Evolutionary conservation across 2,329 filamentous ascomycete genomes (phyloP), one percentile per base, ranked within the genome.

Genomic region (Fusarium heterosporum): DNA sequence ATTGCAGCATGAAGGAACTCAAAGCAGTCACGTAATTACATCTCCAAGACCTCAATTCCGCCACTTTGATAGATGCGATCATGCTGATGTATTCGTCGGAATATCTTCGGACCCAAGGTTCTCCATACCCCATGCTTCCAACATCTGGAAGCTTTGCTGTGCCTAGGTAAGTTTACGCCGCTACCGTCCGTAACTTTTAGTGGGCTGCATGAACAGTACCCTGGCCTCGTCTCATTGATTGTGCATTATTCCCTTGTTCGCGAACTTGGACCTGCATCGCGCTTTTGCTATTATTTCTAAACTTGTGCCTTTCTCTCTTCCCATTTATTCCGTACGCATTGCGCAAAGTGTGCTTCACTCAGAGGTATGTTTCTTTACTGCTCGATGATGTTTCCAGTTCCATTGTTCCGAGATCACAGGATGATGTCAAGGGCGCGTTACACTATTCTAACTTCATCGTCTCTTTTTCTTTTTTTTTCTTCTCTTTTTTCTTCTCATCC

Each of bases 41-140:
- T 22, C 22, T 22, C 4, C 22, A 22, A 22, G 22, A 22, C 22
- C 22, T 22, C 22, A 22, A 22, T 22, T 22, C 22, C 22, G 22
- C 22, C 22, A 22, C 22, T 22, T 22, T 22, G 22, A 22, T 22
- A 22, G 22, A 22, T 22, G 22, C 22, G 22, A 22, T 22, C 22
- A 22, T 22, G 22, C 22, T 22, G 22, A 22, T 22, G n/a, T n/a
- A 22, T 22, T 4, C n/a, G 34, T 17, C 70, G 70, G 70, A 26
- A 64, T 40, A 71, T 70, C 70, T 54, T 64, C 70, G 70, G 70
- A 54, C 52, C 43, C 17, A 19, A 22, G 12, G 16, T 36, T 36
- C n/a, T 39, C 56, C 59, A 61, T 48, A 22, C 22, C 22, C 22
- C 22, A 66, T 55, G 29, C 47, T 49, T 30, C 45, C 30, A 19